phyloP scores from a whole-genome alignment of 139 green algal species.

The Chlorella sp. region DNA sequence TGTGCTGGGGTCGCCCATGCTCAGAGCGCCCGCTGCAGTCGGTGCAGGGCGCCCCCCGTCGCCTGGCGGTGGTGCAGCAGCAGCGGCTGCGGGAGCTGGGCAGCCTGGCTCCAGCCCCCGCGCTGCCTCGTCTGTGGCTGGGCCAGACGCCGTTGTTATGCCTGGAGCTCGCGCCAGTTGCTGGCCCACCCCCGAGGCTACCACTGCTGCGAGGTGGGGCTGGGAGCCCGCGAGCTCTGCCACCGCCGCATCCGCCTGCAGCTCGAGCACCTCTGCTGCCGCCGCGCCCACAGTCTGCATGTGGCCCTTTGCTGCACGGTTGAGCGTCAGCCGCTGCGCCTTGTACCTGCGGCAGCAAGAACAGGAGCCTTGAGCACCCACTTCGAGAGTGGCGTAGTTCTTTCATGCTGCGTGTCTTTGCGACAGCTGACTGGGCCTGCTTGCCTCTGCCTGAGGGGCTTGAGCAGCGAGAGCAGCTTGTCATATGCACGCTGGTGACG shows the following conservation, averaged over 20 bases:
- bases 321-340: neutral
- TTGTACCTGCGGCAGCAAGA: too few species aligned
- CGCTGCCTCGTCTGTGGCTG: too few species aligned
- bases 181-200: too few species aligned
- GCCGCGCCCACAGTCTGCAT: neutral
- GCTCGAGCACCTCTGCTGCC: neutral
- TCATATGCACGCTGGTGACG: neutral
- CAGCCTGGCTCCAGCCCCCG: neutral
- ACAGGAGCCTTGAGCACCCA: neutral
- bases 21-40: too few species aligned
- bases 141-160: too few species aligned
- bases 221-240: too few species aligned
- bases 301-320: neutral
- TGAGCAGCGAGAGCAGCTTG: slow-evolving; percentile 16
- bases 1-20: neutral
- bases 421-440: neutral
- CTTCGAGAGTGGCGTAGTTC: too few species aligned
- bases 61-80: neutral
- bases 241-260: too few species aligned
- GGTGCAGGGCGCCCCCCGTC: neutral
- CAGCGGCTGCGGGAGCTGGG: neutral
- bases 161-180: too few species aligned
- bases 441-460: slow-evolving; percentile 6
- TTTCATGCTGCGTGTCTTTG: neutral
- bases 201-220: too few species aligned